Conservation (phyloP, 768 basidiomycete species). For the Stropharia rugosoannulata region DNA sequence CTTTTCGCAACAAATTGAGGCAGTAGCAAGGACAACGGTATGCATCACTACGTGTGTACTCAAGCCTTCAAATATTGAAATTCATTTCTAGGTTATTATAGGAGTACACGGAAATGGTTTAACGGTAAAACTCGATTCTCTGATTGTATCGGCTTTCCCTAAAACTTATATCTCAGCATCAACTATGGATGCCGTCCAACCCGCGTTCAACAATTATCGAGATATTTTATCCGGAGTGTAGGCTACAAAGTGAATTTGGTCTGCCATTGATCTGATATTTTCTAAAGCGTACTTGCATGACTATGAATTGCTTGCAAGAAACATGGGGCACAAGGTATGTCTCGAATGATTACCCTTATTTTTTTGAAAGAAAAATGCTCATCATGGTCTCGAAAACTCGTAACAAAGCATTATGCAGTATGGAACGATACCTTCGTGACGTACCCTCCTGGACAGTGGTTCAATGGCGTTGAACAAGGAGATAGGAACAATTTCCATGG, state of each 20-base stretch:
- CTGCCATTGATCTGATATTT: neutral
- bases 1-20: constrained; percentile 60
- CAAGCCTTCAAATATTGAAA: neutral
- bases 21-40: constrained; percentile 63
- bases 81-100: constrained; percentile 31
- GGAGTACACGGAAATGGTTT: constrained; percentile 74
- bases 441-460: constrained; percentile 19
- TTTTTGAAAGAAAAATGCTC: constrained; percentile 19
- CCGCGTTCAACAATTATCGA: constrained; percentile 67
- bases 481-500: constrained; percentile 15
- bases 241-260: neutral
- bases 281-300: constrained; percentile 33
- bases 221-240: constrained; percentile 62
- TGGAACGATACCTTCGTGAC: constrained; percentile 23
- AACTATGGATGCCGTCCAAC: constrained; percentile 69
- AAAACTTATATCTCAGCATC: constrained; percentile 33
- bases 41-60: neutral
- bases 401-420: constrained; percentile 19
- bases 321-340: constrained; percentile 39
- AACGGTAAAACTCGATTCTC: constrained; percentile 33
- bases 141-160: too few species aligned
- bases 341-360: neutral
- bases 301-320: constrained; percentile 40
- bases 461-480: constrained; percentile 12
- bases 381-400: constrained; percentile 31